phyloP scores from a whole-genome alignment of 2,329 filamentous ascomycete genomes.

The Penicillium sp. region DNA sequence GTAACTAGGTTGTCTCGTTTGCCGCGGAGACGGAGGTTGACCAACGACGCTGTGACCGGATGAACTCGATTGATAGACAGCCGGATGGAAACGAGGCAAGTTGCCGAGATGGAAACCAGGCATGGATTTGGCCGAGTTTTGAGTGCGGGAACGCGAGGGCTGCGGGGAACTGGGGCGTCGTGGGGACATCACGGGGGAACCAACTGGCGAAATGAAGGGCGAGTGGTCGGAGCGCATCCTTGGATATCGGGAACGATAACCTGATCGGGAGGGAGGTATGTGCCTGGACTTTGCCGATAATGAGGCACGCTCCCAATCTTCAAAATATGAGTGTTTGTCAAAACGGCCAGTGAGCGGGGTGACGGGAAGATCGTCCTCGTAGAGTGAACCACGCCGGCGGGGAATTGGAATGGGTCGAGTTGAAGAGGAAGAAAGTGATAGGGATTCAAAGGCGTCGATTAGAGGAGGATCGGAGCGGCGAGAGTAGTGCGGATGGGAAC shows the following conservation, averaged over 20 bases:
- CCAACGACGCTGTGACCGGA: constrained; percentile 25
- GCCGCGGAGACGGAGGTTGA: constrained; percentile 40
- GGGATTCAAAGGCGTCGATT: constrained; percentile 30
- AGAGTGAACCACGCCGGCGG: constrained; percentile 26
- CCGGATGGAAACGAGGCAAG: constrained; percentile 52
- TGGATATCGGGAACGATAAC: constrained; percentile 21
- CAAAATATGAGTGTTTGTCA: constrained; percentile 39
- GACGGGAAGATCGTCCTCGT: constrained; percentile 40
- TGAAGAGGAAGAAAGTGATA: constrained; percentile 33
- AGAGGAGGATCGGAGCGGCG: constrained; percentile 28
- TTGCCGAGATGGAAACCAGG: constrained; percentile 44
- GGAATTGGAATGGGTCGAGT: constrained; percentile 44
- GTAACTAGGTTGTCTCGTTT: constrained; percentile 36
- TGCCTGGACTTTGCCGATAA: constrained; percentile 25
- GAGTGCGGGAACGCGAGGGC: constrained; percentile 35
- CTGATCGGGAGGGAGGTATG: constrained; percentile 11
- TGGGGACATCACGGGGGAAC: constrained; percentile 39
- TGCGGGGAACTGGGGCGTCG: constrained; percentile 41
- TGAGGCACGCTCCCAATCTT: constrained; percentile 34
- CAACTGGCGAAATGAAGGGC: constrained; percentile 36
- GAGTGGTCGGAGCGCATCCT: constrained; percentile 41
- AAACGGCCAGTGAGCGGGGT: constrained; percentile 45
- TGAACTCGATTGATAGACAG: constrained; percentile 44
- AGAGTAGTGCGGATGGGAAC: constrained; percentile 7
- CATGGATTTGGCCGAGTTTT: constrained; percentile 40